Evolutionary conservation across 352 stramenopile species (phyloP), one percentile per base, ranked within the genome.

Genomic region (Achlya hypogyna): DNA sequence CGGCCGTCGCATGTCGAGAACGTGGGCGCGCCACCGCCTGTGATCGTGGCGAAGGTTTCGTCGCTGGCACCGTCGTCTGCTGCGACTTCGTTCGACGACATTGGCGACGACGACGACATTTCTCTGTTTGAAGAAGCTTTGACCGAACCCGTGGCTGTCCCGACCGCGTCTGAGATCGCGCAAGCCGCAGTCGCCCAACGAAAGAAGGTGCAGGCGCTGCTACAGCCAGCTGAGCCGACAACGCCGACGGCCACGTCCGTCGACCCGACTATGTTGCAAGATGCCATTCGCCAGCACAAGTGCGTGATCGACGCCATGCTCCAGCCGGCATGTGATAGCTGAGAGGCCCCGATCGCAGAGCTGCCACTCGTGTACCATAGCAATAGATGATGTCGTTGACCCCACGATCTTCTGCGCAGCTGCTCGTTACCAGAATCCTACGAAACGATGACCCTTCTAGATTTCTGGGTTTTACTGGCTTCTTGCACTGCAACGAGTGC

Each of bases 61-160:
- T 18, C 38, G 38, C 38, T 45, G 38, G n/a, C n/a, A 3, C 38
- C 38, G 4, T 18, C n/a, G 31, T 27, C 12, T 56, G 49, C 20
- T 12, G 49, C 49, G 16, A 56, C 49, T 56, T 35, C 25, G 31
- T n/a, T 35, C n/a, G 31, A 56, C 25, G 49, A 56, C 6, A 20
- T 56, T 16, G 49, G 25, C n/a, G 49, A 56, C 14, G 49, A 56
- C 10, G 49, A 3, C 2, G 49, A 56, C 31, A n/a, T 27, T 56
- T 56, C 49, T 56, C 49, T 56, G 49, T 56, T 56, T 56, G 49
- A 56, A 56, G 49, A 56, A 56, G 49, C 49, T 20, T 22, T 56
- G 2, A 22, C 31, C 25, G 49, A 56, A n/a, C 49, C 49, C 6
- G 49, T 54, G 49, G 18, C 18, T 18, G 22, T 54, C 16, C 8